phyloP scores from a whole-genome alignment of 2,329 filamentous ascomycete species.

The Paecilomyces sp. region DNA sequence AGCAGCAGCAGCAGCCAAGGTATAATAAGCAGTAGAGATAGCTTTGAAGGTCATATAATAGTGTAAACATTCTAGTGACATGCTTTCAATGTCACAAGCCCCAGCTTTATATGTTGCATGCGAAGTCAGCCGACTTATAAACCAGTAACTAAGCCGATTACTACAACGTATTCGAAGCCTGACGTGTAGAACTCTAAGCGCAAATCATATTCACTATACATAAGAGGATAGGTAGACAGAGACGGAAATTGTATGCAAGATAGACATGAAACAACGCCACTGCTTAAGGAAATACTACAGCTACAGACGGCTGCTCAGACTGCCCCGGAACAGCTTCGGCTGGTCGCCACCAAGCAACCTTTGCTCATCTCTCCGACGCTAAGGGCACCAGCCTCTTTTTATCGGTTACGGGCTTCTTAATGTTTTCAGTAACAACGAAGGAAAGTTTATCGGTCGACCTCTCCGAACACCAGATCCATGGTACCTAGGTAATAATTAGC shows the following conservation, averaged over 20 bases:
- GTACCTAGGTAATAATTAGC: constrained; percentile 39
- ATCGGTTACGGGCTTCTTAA: neutral
- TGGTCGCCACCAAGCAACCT: constrained; percentile 2
- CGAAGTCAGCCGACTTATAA: neutral
- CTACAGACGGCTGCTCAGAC: neutral
- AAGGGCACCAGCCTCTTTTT: neutral
- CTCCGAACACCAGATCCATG: constrained; percentile 85
- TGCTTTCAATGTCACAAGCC: too few relatives aligned
- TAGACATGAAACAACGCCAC: neutral
- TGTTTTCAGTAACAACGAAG: neutral
- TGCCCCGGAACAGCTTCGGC: neutral
- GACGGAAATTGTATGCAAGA: neutral
- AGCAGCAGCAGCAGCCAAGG: too few relatives aligned
- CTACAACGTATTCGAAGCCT: neutral
- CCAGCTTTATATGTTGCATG: too few relatives aligned
- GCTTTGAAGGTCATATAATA: too few relatives aligned
- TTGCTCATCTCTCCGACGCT: neutral
- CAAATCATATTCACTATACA: neutral
- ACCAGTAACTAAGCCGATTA: neutral
- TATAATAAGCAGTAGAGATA: too few relatives aligned
- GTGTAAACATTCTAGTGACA: too few relatives aligned
- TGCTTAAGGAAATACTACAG: neutral
- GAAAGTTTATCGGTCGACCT: constrained; percentile 45
- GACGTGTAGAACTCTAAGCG: neutral
- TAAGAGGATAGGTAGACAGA: neutral